These are phyloP conservation scores for Trichoderma gracile DNA, from an alignment of 2,329 filamentous ascomycete genomes.

Conservation along the genomic window DNA sequence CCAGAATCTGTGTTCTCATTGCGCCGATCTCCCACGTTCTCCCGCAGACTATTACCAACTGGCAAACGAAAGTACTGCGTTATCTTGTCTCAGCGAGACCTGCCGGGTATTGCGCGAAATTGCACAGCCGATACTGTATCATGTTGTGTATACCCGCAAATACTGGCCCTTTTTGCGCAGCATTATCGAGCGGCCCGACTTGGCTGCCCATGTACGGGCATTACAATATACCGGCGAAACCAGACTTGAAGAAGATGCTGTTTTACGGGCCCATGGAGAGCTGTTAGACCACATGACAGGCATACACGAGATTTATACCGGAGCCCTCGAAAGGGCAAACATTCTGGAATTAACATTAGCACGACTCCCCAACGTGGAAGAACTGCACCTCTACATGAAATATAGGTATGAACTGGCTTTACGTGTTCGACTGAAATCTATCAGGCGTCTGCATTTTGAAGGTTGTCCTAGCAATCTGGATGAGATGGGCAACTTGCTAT, in stretches of 20 bases:
- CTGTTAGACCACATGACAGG: too few relatives aligned
- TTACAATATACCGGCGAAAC: too few relatives aligned
- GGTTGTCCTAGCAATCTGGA: accelerated
- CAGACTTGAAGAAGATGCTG: too few relatives aligned
- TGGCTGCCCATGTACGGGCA: background rate
- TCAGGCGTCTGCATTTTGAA: background rate
- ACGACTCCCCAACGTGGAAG: too few relatives aligned
- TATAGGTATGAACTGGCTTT: background rate
- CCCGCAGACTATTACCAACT: too few relatives aligned
- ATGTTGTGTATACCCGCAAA: background rate
- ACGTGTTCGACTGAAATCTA: background rate
- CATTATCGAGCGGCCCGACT: background rate
- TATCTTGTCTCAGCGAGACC: background rate
- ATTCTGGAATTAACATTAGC: too few relatives aligned
- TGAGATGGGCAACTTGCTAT: background rate
- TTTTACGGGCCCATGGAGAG: too few relatives aligned
- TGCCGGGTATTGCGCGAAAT: background rate
- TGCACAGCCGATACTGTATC: background rate
- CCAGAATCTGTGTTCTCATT: background rate
- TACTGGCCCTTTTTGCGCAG: background rate
- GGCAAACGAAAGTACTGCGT: too few relatives aligned
- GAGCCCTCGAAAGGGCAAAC: too few relatives aligned
- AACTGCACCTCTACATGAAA: too few relatives aligned
- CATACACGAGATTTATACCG: too few relatives aligned
- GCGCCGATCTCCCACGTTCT: background rate